Evolutionary conservation across 2,329 filamentous ascomycete species (phyloP), one percentile per base, ranked within the genome.

Genomic region (Chaetomium sp.): DNA sequence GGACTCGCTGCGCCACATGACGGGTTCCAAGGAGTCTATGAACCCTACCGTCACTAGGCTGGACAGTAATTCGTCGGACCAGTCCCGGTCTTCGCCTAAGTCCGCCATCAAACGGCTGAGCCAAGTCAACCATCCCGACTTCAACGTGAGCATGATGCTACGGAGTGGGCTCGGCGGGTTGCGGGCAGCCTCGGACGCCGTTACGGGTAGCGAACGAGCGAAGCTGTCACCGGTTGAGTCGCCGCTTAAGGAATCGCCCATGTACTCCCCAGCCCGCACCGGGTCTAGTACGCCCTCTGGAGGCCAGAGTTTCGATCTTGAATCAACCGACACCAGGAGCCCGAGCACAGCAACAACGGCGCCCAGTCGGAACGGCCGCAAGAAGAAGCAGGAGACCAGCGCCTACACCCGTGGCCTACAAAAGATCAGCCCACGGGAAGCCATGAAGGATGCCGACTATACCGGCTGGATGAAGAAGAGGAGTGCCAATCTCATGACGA

Each of bases 381-480:
- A 89, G 84, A 93, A 94, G 78, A 99, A 99, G 80, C 96, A 98
- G 75, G 89, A 92, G 64, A 99, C 95, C 0, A 97, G 93, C 73
- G 95, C 95, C 0, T 99, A 98, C 77, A 91, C 89, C 21, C 89
- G 91, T 33, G 95, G 95, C 0, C 80, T 98, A 49, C 85, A 91
- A 71, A 93, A 93, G 77, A 90, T 94, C 66, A 80, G 86, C 0
- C 95, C 95, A 0, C 83, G 87, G 62, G 92, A 97, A 74, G 93
- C 94, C 66, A 95, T 97, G 77, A 81, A 87, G 67, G 88, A 87
- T 67, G 94, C 92, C 62, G 94, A 99, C 74, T 98, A 97, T 76
- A 94, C 90, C 72, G 95, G 95, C 1, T 99, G 95, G 95, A 99
- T 99, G 95, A 98, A 95, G 82, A 99, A 99, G 84, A 93, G 96